Evolutionary conservation across 805 yeast species (phyloP), one percentile per base, ranked within the genome.

Genomic region (Candida caryicola): DNA sequence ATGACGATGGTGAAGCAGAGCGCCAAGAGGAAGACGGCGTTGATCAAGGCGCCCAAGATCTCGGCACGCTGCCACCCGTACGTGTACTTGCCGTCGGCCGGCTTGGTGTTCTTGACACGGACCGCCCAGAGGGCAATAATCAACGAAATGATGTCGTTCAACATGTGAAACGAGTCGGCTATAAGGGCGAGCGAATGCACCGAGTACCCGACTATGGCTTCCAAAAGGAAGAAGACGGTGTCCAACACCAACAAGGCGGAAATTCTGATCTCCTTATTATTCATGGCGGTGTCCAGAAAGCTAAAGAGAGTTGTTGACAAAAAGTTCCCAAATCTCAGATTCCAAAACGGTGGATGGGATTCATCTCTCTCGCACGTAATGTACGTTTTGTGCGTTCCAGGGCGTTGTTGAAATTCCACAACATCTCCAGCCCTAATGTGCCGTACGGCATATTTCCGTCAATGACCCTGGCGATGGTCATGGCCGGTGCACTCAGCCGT

Each of bases 21-120:
- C 1, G 98, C 98, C 47, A 93, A 71, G 47, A 91, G 62, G 52
- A 93, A 93, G 7, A 93, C 96, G 2, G 96, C 96, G 57, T 91
- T 91, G 49, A 91, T 77, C 43, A 91, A 73, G 6, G 98, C 99
- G 40, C 99, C 99, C 44, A 91, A 71, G 37, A 91, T 90, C 62
- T 91, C 99, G 4, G 98, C 98, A 50, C 99, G 75, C 61, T 91
- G 95, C 95, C 97, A 88, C 13, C 99, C 99, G 54, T 93, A 91
- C 2, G 98, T 93, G 66, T 86, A 91, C 41, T 81, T 82, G 2
- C 93, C 82, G 58, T 88, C 93, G 1, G 96, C 93, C 19, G 81
- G 79, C 52, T 80, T 77, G 28, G 78, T 79, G 51, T 84, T 84
- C 37, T 96, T 89, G 9, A 89, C 96, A 45, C 77, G 77, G 15